phyloP scores from a whole-genome alignment of 805 yeast species.

The Blastobotrys robertii region DNA sequence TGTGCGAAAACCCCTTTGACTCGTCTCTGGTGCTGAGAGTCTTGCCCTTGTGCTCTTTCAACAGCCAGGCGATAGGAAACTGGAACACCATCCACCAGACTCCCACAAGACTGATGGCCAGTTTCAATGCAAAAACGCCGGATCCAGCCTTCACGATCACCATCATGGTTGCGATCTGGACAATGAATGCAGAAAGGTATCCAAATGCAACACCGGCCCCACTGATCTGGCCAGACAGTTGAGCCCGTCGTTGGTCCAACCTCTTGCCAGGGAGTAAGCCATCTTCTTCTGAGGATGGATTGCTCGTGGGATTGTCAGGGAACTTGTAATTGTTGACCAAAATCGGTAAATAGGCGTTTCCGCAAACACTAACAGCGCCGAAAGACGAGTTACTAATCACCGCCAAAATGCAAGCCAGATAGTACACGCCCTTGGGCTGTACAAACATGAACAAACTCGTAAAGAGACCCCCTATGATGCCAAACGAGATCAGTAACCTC shows the following conservation, averaged over 20 bases:
- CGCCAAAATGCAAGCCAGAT: slow-evolving; percentile 45
- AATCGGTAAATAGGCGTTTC: slow-evolving; percentile 62
- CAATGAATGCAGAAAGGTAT: slow-evolving; percentile 56
- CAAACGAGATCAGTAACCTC: slow-evolving; percentile 44
- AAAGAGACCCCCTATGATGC: slow-evolving; percentile 46
- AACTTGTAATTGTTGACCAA: slow-evolving; percentile 31
- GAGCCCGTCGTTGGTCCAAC: slow-evolving; percentile 6
- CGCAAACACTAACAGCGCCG: slow-evolving; percentile 74
- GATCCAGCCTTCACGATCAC: slow-evolving; percentile 36
- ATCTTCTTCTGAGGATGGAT: not conserved
- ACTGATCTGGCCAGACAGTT: slow-evolving; percentile 33
- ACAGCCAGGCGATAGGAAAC: slow-evolving; percentile 42
- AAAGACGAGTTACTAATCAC: slow-evolving; percentile 57
- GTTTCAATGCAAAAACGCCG: slow-evolving; percentile 37
- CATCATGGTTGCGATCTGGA: slow-evolving; percentile 51
- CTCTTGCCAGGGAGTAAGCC: not conserved
- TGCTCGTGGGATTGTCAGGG: not conserved
- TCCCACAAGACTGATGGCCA: slow-evolving; percentile 57
- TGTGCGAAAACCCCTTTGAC: not conserved
- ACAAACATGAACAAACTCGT: slow-evolving; percentile 39
- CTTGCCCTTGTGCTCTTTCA: slow-evolving; percentile 39
- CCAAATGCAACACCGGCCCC: slow-evolving; percentile 69
- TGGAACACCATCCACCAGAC: slow-evolving; percentile 72
- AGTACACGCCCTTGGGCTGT: slow-evolving; percentile 34
- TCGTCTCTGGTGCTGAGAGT: slow-evolving; percentile 16